phyloP scores from a whole-genome alignment of 148 eudicot species.

The Nepenthes mirabilis region DNA sequence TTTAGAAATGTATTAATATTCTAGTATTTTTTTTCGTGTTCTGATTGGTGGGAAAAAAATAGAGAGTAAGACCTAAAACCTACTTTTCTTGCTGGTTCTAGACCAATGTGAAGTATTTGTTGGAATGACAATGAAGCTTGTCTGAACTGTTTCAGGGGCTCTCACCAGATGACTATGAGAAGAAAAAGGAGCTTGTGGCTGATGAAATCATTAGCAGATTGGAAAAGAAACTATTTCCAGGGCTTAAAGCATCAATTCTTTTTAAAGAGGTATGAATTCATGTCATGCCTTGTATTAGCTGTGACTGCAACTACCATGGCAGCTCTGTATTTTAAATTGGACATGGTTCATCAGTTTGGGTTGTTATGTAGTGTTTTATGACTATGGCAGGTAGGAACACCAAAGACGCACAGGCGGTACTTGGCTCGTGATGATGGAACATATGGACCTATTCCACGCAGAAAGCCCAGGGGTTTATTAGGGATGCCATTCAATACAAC shows the following conservation, averaged over 20 bases:
- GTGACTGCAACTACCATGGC: background rate
- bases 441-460: conserved; percentile 92
- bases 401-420: conserved; percentile 89
- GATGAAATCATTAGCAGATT: conserved; percentile 80
- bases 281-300: background rate
- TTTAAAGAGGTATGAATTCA: conserved; percentile 56
- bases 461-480: conserved; percentile 62
- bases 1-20: too few species aligned
- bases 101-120: background rate
- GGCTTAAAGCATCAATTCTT: conserved; percentile 63
- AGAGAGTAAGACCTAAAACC: too few species aligned
- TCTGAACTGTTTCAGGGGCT: conserved; percentile 42
- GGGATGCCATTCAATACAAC: conserved; percentile 99
- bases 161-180: conserved; percentile 53
- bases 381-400: conserved; percentile 69
- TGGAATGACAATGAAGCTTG: background rate
- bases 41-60: too few species aligned
- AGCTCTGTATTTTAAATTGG: background rate
- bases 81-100: background rate
- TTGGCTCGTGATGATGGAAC: conserved; percentile 97
- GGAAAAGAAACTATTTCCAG: conserved; percentile 81
- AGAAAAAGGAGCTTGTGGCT: conserved; percentile 76
- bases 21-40: too few species aligned
- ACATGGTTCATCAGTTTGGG: background rate
- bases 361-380: background rate